Conservation (phyloP, 306 rosid species). For the Gleditsia sinensis region DNA sequence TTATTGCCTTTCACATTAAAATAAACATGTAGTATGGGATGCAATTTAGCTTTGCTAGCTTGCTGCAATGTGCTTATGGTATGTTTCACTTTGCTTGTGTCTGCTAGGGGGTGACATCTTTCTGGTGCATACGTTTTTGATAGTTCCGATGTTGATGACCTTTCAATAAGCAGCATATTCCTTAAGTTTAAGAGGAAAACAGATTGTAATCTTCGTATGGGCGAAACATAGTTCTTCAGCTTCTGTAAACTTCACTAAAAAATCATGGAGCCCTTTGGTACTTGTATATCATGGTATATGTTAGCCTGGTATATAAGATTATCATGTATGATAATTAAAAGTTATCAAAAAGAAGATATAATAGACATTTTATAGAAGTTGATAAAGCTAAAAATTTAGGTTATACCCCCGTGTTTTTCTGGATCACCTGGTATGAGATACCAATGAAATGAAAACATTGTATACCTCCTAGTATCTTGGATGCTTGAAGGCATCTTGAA, state of each 20-base stretch:
- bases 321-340: not conserved
- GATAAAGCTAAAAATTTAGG: not conserved
- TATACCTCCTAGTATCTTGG: not conserved
- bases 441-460: not conserved
- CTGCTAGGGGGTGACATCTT: not conserved
- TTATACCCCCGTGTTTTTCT: not conserved
- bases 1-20: conserved; percentile 12
- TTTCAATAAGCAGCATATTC: not conserved
- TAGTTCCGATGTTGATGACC: not conserved
- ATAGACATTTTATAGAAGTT: not conserved
- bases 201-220: not conserved
- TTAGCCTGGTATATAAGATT: not conserved
- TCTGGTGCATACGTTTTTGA: not conserved
- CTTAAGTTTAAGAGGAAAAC: not conserved
- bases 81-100: not conserved
- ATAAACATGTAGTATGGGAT: not conserved
- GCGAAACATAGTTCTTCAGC: not conserved
- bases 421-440: not conserved
- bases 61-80: not conserved
- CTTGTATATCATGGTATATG: not conserved
- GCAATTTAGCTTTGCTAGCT: not conserved
- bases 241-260: not conserved
- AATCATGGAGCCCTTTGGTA: not conserved
- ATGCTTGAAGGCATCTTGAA: not conserved
- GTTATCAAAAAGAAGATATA: not conserved